phyloP scores from a whole-genome alignment of 2,329 filamentous ascomycete species.

The Neonectria ditissima region DNA sequence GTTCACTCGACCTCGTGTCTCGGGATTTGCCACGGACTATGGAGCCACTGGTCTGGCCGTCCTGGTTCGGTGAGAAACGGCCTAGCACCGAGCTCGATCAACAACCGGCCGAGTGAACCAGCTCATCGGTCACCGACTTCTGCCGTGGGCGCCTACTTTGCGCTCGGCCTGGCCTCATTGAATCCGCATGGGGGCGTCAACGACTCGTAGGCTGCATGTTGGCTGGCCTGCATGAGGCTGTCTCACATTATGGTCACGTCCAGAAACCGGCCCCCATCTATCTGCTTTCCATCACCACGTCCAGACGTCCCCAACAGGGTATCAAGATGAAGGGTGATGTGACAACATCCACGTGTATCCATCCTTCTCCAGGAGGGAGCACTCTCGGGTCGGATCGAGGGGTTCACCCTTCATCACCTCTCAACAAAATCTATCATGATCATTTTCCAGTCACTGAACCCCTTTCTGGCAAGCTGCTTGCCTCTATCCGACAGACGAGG shows the following conservation, averaged over 20 bases:
- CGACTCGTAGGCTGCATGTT: not conserved
- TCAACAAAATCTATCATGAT: slow-evolving; percentile 16
- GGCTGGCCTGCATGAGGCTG: slow-evolving; percentile 11
- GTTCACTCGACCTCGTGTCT: slow-evolving; percentile 17
- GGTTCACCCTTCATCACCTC: slow-evolving; percentile 21
- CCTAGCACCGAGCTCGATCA: slow-evolving; percentile 19
- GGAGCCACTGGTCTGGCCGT: slow-evolving; percentile 18
- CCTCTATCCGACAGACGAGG: not conserved
- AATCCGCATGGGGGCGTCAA: slow-evolving; percentile 5
- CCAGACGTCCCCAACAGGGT: slow-evolving; percentile 24
- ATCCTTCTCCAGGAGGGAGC: slow-evolving; percentile 33
- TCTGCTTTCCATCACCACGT: slow-evolving; percentile 20
- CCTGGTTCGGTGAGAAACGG: not conserved
- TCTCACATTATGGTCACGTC: slow-evolving; percentile 6
- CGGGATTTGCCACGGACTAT: slow-evolving; percentile 15
- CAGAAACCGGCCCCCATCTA: slow-evolving; percentile 1
- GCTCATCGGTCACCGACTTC: slow-evolving; percentile 15
- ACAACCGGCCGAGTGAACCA: slow-evolving; percentile 26
- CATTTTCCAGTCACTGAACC: slow-evolving; percentile 17
- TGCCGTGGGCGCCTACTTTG: not conserved
- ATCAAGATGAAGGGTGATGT: slow-evolving; percentile 35
- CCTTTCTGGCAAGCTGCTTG: slow-evolving; percentile 15
- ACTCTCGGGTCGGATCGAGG: slow-evolving; percentile 30
- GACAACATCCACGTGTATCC: slow-evolving; percentile 25
- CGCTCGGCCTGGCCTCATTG: not conserved